Evolutionary conservation across 306 rosid species (phyloP), one percentile per base, ranked within the genome.

Genomic region (Cucumis melo): DNA sequence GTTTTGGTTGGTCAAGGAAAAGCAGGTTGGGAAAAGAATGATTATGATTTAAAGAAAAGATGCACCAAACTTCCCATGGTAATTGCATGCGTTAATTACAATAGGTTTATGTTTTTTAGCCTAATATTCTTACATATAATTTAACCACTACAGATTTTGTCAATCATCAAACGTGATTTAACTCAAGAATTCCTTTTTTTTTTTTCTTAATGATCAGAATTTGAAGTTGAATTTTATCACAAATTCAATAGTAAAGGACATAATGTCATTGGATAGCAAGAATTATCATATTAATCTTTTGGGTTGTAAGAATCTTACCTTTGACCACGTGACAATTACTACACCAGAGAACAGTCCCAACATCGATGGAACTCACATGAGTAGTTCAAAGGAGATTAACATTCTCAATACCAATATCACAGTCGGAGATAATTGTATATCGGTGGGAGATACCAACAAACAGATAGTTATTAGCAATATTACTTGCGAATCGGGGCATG

Each of bases 331-430:
- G 5, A 83, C 44, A 10, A 16, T 84, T 10, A 71, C 16, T 34
- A 84, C 90, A 1, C 90, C 88, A 0, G 50, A 16, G 24, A 3
- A 71, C 0, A 88, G 88, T 55, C 5, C 15, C 6, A 88, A 83
- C 61, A 86, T 87, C 0, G 92, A 88, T 58, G 92, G 92, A 39
- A 84, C 83, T 8, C 88, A 88, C 41, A 50, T 88, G 2, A 87
- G 84, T 1, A 83, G 86, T 24, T 88, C 92, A 21, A 75, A 67
- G 0, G 66, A 74, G 13, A 80, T 88, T 78, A 81, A 50, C 16
- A 24, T 84, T 65, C 70, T 61, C 0, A 78, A 89, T 34, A 8
- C 82, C 0, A 36, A 32, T 4, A 83, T 89, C 15, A 65, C 8
- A 5, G 85, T 88, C 0, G 89, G 90, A 36, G 88, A 89, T 36